phyloP scores from a whole-genome alignment of 345 rosid species.

The Diplotaxis tenuifolia region DNA sequence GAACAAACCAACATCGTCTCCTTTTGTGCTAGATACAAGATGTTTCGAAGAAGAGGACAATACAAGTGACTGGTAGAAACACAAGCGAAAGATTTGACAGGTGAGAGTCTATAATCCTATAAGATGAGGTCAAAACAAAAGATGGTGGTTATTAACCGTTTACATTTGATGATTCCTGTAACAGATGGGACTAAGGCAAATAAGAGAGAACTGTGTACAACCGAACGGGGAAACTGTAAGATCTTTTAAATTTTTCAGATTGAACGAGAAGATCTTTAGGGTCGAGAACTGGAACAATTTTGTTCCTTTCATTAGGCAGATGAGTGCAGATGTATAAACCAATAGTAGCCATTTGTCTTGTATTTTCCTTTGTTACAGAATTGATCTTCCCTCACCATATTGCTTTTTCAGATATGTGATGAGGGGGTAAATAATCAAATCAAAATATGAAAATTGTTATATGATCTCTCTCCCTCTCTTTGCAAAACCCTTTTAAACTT shows the following conservation, averaged over 20 bases:
- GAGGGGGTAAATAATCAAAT: conserved; percentile 36
- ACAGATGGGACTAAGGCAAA: conserved; percentile 60
- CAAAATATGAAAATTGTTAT: conserved; percentile 1
- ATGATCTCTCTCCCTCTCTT: not conserved
- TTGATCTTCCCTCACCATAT: conserved; percentile 40
- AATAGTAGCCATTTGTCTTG: conserved; percentile 23
- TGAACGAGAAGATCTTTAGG: conserved; percentile 55
- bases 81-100: conserved; percentile 53
- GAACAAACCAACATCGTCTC: not conserved
- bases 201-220: conserved; percentile 52
- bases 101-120: conserved; percentile 32
- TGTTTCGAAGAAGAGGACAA: conserved; percentile 47
- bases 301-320: conserved; percentile 62
- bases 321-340: conserved; percentile 50
- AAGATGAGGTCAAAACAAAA: not conserved
- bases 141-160: conserved; percentile 1
- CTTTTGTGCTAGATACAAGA: conserved; percentile 44
- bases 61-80: conserved; percentile 61
- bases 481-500: not conserved
- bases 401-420: conserved; percentile 37
- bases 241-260: conserved; percentile 63
- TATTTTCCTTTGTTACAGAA: conserved; percentile 34
- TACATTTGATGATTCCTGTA: conserved; percentile 3
- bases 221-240: conserved; percentile 58
- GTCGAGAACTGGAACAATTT: conserved; percentile 67